Evolutionary conservation across 768 basidiomycete genomes (phyloP).

Genomic region (Butyriboletus loyo): DNA sequence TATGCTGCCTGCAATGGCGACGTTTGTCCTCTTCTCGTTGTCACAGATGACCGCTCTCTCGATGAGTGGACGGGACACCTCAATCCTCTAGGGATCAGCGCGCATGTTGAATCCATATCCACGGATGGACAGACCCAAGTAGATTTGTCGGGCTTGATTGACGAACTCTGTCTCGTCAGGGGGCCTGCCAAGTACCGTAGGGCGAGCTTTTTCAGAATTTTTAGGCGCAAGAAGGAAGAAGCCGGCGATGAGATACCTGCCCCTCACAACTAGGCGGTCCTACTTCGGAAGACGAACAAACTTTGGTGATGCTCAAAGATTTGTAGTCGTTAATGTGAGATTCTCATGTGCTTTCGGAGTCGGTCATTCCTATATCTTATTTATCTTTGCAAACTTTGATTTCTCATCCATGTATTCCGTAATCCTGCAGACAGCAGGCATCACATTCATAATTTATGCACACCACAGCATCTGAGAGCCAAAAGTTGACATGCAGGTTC

Average conservation of each 20-base stretch:
- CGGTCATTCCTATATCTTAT: not conserved
- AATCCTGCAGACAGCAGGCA: no score
- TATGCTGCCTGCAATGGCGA: constrained; percentile 21
- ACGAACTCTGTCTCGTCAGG: constrained; percentile 26
- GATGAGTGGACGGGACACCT: constrained; percentile 13
- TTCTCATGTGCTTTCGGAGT: not conserved
- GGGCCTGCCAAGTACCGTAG: constrained; percentile 16
- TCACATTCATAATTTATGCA: no score
- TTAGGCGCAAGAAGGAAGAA: constrained; percentile 13
- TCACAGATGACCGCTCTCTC: constrained; percentile 10
- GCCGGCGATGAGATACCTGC: not conserved
- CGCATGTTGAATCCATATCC: constrained; percentile 12
- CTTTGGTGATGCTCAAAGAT: not conserved
- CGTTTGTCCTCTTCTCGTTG: constrained; percentile 23
- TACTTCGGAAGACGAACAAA: not conserved
- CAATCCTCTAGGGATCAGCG: constrained; percentile 8
- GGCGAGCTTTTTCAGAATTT: constrained; percentile 12
- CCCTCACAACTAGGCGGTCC: not conserved
- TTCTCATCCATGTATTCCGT: no score
- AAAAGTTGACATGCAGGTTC: no score
- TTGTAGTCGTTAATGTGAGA: not conserved
- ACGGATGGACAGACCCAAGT: not conserved
- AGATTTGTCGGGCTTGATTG: constrained; percentile 9
- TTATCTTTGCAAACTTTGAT: not conserved
- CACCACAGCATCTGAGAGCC: no score